Evolutionary conservation across 768 basidiomycete genomes (phyloP).

Genomic region (Mycena latifolia): DNA sequence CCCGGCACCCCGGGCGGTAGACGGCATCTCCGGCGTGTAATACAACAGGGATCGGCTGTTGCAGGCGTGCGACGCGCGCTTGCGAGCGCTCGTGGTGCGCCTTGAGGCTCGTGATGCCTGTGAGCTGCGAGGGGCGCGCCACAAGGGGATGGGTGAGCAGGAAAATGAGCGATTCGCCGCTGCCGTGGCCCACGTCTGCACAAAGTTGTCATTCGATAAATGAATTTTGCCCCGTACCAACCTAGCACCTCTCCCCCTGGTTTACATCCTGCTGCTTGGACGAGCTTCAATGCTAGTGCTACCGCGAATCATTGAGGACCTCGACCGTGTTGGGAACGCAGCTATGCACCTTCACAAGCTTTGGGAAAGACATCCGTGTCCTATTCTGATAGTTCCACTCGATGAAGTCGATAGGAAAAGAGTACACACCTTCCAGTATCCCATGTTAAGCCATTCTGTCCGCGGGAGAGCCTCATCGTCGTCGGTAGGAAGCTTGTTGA

Average conservation of each 20-base stretch:
- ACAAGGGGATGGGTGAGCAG: slow-evolving; percentile 60
- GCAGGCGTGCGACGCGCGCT: slow-evolving; percentile 51
- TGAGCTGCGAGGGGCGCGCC: slow-evolving; percentile 60
- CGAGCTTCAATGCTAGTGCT: slow-evolving; percentile 67
- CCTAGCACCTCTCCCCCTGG: slow-evolving; percentile 65
- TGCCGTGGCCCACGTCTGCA: slow-evolving; percentile 77
- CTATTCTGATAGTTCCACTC: slow-evolving; percentile 42
- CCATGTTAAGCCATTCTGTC: slow-evolving; percentile 82
- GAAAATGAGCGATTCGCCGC: slow-evolving; percentile 73
- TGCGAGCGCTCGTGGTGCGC: slow-evolving; percentile 61
- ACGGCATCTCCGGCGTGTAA: slow-evolving; percentile 68
- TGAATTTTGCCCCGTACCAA: slow-evolving; percentile 39
- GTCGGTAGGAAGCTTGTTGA: slow-evolving; percentile 57
- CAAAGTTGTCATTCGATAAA: slow-evolving; percentile 1
- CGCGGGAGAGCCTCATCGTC: slow-evolving; percentile 40
- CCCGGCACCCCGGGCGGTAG: slow-evolving; percentile 40
- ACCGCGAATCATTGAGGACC: slow-evolving; percentile 29
- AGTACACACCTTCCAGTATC: slow-evolving; percentile 68
- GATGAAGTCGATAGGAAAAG: background rate
- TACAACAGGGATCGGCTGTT: slow-evolving; percentile 46
- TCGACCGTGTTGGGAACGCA: background rate
- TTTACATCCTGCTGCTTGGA: slow-evolving; percentile 55
- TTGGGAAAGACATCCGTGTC: slow-evolving; percentile 63
- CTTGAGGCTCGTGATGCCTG: slow-evolving; percentile 69
- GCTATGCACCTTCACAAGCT: slow-evolving; percentile 68